A percentile compares a stretch with the other conserved stretches of the same genome.
Evolutionary conservation across 129 eudicot species (phyloP).

Genomic region (Glebionis coronaria): DNA sequence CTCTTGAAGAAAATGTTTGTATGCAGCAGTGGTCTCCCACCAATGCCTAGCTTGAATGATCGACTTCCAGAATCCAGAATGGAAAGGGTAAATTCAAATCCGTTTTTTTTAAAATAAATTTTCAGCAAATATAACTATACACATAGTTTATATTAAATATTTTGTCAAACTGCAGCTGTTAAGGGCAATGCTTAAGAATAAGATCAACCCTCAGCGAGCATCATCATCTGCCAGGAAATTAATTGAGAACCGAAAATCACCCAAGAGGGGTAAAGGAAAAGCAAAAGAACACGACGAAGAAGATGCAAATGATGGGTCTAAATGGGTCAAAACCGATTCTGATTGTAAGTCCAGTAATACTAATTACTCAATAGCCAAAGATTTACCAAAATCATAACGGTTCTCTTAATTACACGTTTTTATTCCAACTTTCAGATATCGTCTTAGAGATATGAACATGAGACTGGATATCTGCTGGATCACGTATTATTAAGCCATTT

Average conservation of each 20-base stretch:
- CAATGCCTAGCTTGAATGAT: constrained; percentile 77
- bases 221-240: constrained; percentile 42
- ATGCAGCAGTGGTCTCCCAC: constrained; percentile 71
- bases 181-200: constrained; percentile 82
- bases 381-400: constrained; percentile 5
- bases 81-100: constrained; percentile 68
- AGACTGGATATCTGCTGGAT: constrained; percentile 19
- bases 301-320: constrained; percentile 43
- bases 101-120: background rate
- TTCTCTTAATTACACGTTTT: constrained; percentile 13
- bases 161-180: constrained; percentile 48
- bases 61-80: constrained; percentile 84
- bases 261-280: constrained; percentile 37
- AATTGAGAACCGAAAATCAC: constrained; percentile 29
- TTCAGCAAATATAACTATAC: background rate
- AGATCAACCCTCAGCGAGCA: constrained; percentile 58
- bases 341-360: constrained; percentile 51
- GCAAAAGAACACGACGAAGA: constrained; percentile 41
- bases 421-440: constrained; percentile 29
- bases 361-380: background rate
- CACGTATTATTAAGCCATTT: constrained; percentile 13
- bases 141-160: background rate
- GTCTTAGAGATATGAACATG: constrained; percentile 38
- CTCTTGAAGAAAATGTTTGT: constrained; percentile 87
- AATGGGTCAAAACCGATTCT: constrained; percentile 97